Conservation (phyloP, 164 flowering plant species). For the Piper longum region DNA sequence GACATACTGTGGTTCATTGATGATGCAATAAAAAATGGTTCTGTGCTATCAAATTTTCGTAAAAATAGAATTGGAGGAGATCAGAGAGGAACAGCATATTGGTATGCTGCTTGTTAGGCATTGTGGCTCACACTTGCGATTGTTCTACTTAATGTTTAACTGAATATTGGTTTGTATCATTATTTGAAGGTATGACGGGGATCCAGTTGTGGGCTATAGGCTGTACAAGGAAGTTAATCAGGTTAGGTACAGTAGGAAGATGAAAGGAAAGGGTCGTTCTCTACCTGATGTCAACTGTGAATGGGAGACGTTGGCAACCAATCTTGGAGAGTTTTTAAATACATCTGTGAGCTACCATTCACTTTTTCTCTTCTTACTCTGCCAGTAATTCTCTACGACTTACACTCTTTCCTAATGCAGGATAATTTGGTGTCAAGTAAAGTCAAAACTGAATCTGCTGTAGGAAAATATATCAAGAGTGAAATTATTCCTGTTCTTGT, state of each 20-base stretch:
- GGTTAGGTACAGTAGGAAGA: constrained; percentile 15
- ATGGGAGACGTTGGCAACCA: constrained; percentile 90
- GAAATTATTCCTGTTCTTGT: constrained; percentile 58
- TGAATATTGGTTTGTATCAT: not conserved
- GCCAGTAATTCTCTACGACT: not conserved
- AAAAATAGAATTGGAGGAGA: constrained; percentile 49
- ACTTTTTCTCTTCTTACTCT: constrained; percentile 1
- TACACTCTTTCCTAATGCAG: constrained; percentile 24
- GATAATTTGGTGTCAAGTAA: constrained; percentile 46
- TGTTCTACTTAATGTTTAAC: not conserved
- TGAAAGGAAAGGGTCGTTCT: constrained; percentile 20
- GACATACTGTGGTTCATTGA: constrained; percentile 41
- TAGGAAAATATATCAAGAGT: constrained; percentile 28
- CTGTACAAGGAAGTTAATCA: constrained; percentile 51
- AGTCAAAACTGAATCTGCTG: constrained; percentile 26
- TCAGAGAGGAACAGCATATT: constrained; percentile 49
- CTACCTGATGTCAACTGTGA: constrained; percentile 12
- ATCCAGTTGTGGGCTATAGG: constrained; percentile 50
- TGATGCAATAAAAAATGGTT: constrained; percentile 43
- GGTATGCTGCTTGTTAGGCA: constrained; percentile 25
- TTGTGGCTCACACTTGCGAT: not conserved
- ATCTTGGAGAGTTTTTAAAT: constrained; percentile 57
- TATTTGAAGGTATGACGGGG: constrained; percentile 64
- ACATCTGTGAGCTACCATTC: constrained; percentile 33
- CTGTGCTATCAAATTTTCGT: constrained; percentile 39